phyloP scores from a whole-genome alignment of 257 asterid genomes.

The Petrea volubilis region DNA sequence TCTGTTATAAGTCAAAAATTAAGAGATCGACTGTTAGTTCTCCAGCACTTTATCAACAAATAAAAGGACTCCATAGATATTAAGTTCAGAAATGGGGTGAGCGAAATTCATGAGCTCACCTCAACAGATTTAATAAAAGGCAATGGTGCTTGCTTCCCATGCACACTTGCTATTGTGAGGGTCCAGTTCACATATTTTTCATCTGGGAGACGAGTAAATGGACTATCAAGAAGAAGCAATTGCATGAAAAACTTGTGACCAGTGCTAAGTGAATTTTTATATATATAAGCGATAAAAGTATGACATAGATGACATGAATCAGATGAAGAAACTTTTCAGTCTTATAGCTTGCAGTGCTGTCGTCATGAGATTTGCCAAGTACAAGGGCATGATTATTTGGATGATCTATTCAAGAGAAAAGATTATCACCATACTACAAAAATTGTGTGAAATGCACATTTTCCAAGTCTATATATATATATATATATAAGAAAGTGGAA shows the following conservation, averaged over 20 bases:
- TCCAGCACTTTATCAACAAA: constrained; percentile 3
- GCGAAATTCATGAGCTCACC: constrained; percentile 40
- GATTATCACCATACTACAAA: background rate
- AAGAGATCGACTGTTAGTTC: background rate
- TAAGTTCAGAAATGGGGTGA: background rate
- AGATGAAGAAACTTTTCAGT: background rate
- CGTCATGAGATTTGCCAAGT: background rate
- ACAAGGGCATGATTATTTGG: background rate
- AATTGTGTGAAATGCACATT: background rate
- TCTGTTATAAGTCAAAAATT: background rate
- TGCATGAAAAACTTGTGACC: background rate
- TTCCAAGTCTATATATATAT: background rate
- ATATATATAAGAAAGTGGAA: constrained; percentile 1
- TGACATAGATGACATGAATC: background rate
- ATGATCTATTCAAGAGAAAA: background rate
- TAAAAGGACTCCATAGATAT: background rate
- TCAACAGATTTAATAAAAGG: constrained; percentile 80
- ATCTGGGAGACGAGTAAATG: constrained; percentile 50
- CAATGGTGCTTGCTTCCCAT: constrained; percentile 85
- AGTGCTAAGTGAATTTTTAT: background rate
- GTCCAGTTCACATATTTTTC: constrained; percentile 87
- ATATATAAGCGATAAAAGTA: constrained; percentile 15
- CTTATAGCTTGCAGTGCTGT: background rate
- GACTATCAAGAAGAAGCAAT: constrained; percentile 26
- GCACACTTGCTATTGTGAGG: constrained; percentile 77